These are phyloP conservation scores for Quercus agrifolia DNA, from an alignment of 306 rosid species.

Conservation along the genomic window DNA sequence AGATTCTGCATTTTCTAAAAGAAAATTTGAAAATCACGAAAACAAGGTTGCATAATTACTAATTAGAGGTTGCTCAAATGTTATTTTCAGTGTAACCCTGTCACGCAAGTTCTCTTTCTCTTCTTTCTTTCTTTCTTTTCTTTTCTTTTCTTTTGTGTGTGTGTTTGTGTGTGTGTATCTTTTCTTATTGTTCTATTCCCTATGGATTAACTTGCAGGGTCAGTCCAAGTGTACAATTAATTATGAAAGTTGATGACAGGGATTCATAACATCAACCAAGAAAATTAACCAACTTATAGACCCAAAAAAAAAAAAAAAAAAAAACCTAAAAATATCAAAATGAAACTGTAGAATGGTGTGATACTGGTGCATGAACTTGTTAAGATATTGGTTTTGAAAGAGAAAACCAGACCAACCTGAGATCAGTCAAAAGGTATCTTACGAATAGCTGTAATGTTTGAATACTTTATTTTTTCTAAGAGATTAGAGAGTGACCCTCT, in stretches of 20 bases:
- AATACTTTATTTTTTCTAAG: not conserved
- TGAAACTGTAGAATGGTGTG: not conserved
- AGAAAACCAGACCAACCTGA: not conserved
- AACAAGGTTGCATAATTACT: no score
- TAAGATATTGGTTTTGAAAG: not conserved
- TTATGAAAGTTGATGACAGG: not conserved
- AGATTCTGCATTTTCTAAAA: no score
- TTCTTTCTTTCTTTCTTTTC: no score
- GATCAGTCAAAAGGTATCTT: conserved; percentile 1
- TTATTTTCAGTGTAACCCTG: not conserved
- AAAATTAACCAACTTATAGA: not conserved
- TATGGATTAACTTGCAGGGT: not conserved
- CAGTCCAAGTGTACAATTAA: not conserved
- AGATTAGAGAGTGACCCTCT: not conserved
- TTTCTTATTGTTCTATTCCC: not conserved
- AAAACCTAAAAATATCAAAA: no score
- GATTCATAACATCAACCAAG: not conserved
- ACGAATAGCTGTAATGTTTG: conserved; percentile 4
- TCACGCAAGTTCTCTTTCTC: not conserved
- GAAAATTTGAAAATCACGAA: no score
- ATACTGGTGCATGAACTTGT: not conserved
- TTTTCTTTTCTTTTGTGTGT: no score
- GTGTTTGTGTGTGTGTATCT: not conserved
- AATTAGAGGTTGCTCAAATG: no score
- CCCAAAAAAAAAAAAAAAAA: no score